Evolutionary conservation across 768 basidiomycete species (phyloP).

Genomic region (Leccinum pellstonianum): DNA sequence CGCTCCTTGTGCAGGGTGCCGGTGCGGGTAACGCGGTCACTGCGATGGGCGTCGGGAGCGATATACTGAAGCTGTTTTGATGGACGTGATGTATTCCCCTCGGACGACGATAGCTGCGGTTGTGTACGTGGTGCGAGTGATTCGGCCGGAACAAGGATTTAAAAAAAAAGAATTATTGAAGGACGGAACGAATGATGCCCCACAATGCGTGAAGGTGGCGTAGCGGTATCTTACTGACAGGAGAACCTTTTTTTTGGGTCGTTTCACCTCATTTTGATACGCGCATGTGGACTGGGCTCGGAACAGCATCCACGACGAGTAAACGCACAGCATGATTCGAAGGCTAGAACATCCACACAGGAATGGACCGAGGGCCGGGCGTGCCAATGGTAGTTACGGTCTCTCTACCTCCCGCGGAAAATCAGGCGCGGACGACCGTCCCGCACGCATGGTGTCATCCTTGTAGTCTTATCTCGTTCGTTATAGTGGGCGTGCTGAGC

Average conservation of each 20-base stretch:
- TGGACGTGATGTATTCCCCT: not conserved
- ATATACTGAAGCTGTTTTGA: conserved; percentile 59
- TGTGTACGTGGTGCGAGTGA: conserved; percentile 6
- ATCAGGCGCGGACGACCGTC: not conserved
- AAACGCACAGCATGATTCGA: not conserved
- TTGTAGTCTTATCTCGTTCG: not conserved
- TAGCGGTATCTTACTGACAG: not conserved
- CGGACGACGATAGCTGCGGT: not conserved
- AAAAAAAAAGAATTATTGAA: not conserved
- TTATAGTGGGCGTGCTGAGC: not conserved
- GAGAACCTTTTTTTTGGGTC: conserved; percentile 2
- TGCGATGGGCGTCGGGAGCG: conserved; percentile 95
- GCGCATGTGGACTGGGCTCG: conserved; percentile 1
- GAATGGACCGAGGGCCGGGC: not conserved
- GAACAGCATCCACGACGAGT: not conserved
- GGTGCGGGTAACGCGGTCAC: conserved; percentile 98
- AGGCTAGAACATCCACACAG: not conserved
- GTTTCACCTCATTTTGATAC: not conserved
- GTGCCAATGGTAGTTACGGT: not conserved
- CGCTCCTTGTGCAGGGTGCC: conserved; percentile 91
- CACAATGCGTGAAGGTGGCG: conserved; percentile 8
- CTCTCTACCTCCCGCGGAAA: not conserved
- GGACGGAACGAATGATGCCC: not conserved
- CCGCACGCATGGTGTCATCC: not conserved
- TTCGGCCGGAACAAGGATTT: conserved; percentile 1